These are phyloP conservation scores for Sporobolus alterniflorus DNA, from an alignment of 202 grass and related monocot genomes.

Conservation along the genomic window DNA sequence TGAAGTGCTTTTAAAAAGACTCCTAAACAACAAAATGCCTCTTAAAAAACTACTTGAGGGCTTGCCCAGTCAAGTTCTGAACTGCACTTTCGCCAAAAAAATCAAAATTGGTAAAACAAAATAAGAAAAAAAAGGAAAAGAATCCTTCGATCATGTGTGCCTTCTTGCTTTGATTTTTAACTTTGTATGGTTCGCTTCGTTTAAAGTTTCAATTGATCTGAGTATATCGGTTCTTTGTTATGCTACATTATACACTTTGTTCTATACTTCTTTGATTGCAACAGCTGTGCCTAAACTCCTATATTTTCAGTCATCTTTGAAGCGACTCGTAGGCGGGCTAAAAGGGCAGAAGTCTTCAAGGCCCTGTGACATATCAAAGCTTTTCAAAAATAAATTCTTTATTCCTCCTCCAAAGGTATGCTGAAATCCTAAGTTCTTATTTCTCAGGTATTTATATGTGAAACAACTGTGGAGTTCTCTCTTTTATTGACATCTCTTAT, in stretches of 20 bases:
- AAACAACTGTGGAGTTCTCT: background rate
- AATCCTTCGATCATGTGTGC: background rate
- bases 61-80: conserved; percentile 12
- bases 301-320: conserved; percentile 67
- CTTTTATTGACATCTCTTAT: conserved; percentile 8
- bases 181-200: conserved; percentile 3
- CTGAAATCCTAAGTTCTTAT: conserved; percentile 23
- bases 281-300: background rate
- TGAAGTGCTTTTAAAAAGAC: background rate
- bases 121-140: background rate
- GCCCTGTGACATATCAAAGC: conserved; percentile 38
- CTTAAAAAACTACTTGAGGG: background rate
- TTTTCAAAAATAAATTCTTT: conserved; percentile 78
- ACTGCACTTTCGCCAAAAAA: conserved; percentile 13
- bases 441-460: background rate
- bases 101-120: background rate
- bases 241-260: conserved; percentile 12
- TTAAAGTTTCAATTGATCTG: background rate
- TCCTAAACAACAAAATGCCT: background rate
- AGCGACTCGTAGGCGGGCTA: conserved; percentile 48
- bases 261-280: conserved; percentile 18
- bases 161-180: background rate
- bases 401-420: conserved; percentile 87
- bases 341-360: conserved; percentile 61
- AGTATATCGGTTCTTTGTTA: conserved; percentile 27